Evolutionary conservation across 2,329 filamentous ascomycete species (phyloP).

Genomic region (Paramyrothecium roridum): DNA sequence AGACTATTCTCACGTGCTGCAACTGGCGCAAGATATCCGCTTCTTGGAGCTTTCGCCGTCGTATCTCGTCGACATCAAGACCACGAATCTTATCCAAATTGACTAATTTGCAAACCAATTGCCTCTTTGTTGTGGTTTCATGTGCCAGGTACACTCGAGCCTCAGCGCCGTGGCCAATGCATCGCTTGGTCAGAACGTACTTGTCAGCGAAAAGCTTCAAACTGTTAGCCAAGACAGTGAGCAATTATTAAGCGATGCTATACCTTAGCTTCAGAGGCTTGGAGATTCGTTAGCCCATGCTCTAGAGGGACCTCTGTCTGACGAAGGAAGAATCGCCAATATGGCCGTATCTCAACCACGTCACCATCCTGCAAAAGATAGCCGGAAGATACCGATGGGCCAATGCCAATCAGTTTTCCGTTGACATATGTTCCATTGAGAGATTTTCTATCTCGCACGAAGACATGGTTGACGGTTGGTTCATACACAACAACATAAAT

Average conservation of each 20-base stretch:
- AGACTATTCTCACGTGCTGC: slow-evolving; percentile 42
- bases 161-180: slow-evolving; percentile 34
- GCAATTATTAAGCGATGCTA: not conserved
- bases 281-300: slow-evolving; percentile 22
- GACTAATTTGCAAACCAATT: slow-evolving; percentile 68
- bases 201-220: slow-evolving; percentile 27
- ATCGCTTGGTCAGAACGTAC: slow-evolving; percentile 28
- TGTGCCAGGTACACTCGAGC: slow-evolving; percentile 34
- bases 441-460: slow-evolving; percentile 54
- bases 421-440: slow-evolving; percentile 53
- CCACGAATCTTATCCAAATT: slow-evolving; percentile 35
- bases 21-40: slow-evolving; percentile 50
- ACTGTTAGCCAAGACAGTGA: not conserved
- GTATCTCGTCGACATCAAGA: slow-evolving; percentile 19
- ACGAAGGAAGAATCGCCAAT: slow-evolving; percentile 32
- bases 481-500: slow-evolving; percentile 54
- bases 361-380: slow-evolving; percentile 51
- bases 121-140: slow-evolving; percentile 48
- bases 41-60: slow-evolving; percentile 42
- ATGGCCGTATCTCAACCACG: slow-evolving; percentile 36
- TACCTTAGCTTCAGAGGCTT: slow-evolving; percentile 29
- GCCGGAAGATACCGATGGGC: slow-evolving; percentile 32
- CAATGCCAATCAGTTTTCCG: slow-evolving; percentile 36
- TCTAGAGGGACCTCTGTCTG: slow-evolving; percentile 20
- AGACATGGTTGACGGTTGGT: slow-evolving; percentile 38